Evolutionary conservation across 306 rosid genomes (phyloP).

Genomic region (Inga oerstediana): DNA sequence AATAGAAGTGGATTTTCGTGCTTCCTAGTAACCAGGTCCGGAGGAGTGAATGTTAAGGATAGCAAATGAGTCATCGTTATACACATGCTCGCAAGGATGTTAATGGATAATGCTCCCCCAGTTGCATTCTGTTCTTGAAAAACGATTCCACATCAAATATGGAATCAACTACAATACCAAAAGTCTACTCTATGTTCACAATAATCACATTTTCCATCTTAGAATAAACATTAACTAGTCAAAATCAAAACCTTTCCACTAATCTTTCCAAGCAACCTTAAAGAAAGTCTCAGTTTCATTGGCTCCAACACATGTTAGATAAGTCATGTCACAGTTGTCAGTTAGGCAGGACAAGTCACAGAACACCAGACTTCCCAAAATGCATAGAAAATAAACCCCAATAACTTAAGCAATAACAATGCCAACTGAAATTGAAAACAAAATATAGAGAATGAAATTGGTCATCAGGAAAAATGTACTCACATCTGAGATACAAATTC

Average conservation of each 20-base stretch:
- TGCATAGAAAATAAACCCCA: conserved; percentile 5
- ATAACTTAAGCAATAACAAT: background rate
- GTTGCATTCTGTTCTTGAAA: background rate
- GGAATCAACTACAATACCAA: too few species aligned
- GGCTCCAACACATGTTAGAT: background rate
- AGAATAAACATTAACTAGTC: too few species aligned
- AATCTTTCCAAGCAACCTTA: too few species aligned
- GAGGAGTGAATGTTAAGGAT: too few species aligned
- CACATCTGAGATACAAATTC: background rate
- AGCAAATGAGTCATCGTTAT: too few species aligned
- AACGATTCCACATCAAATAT: too few species aligned
- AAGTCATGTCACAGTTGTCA: too few species aligned
- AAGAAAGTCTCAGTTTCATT: background rate
- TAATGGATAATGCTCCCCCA: background rate
- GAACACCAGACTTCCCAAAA: background rate
- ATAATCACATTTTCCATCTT: too few species aligned
- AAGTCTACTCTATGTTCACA: too few species aligned
- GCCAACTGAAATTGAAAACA: background rate
- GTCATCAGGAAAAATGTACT: background rate
- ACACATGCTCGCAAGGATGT: too few species aligned
- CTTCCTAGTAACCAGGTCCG: too few species aligned
- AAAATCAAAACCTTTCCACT: too few species aligned
- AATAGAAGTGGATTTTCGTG: background rate
- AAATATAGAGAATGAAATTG: background rate
- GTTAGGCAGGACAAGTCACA: background rate